Evolutionary conservation across 352 stramenopile genomes (phyloP).

Genomic region (Saprolegnia diclina): DNA sequence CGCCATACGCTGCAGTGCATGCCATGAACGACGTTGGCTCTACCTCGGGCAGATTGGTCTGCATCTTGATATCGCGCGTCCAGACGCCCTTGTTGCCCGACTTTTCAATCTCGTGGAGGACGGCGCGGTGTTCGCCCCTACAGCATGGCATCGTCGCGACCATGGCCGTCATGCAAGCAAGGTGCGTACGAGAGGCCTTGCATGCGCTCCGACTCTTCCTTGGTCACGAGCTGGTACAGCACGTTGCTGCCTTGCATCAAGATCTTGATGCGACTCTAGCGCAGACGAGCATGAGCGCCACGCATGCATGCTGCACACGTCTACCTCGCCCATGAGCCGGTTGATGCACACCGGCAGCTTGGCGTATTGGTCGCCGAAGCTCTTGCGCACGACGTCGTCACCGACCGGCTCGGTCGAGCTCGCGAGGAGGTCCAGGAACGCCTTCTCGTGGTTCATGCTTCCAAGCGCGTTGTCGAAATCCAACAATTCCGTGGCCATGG

Average conservation of each 20-base stretch:
- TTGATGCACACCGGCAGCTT: conserved; percentile 81
- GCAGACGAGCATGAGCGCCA: conserved; percentile 1
- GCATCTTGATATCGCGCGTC: conserved; percentile 97
- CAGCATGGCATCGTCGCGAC: background rate
- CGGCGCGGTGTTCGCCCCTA: conserved; percentile 76
- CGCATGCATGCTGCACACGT: background rate
- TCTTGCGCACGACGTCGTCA: conserved; percentile 71
- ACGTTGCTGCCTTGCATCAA: conserved; percentile 82
- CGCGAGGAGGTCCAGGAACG: conserved; percentile 69
- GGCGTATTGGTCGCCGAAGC: conserved; percentile 80
- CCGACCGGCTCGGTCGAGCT: conserved; percentile 77
- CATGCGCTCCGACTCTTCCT: conserved; percentile 81
- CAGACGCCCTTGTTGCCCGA: conserved; percentile 97
- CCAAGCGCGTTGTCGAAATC: conserved; percentile 5
- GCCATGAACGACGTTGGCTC: background rate
- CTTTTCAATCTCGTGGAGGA: conserved; percentile 94
- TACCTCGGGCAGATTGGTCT: conserved; percentile 93
- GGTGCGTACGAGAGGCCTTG: conserved; percentile 68
- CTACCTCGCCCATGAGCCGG: conserved; percentile 68
- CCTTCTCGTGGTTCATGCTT: conserved; percentile 34
- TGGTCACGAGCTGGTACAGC: conserved; percentile 74
- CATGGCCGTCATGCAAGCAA: conserved; percentile 25
- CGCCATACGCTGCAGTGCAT: background rate
- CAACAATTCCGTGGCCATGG: conserved; percentile 1
- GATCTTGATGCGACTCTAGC: conserved; percentile 81